Evolutionary conservation across 2,329 filamentous ascomycete species (phyloP).

Genomic region (Metarhizium sp.): DNA sequence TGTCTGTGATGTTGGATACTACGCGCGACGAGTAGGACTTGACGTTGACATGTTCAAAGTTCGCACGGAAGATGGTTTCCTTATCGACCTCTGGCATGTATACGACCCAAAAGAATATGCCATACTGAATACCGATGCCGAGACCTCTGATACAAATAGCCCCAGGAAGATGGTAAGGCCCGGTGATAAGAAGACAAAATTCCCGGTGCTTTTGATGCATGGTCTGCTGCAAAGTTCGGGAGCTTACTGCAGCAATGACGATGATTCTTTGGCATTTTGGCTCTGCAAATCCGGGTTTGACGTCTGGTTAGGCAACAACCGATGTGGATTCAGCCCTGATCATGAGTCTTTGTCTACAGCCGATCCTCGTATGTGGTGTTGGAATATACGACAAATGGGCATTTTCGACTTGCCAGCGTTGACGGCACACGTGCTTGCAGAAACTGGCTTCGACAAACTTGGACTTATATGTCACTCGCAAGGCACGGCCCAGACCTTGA

Average conservation of each 20-base stretch:
- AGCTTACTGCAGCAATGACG: conserved; percentile 83
- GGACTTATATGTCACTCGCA: conserved; percentile 83
- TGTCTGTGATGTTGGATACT: conserved; percentile 72
- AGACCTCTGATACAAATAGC: conserved; percentile 13
- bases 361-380: conserved; percentile 92
- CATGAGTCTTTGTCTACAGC: conserved; percentile 60
- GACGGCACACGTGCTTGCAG: conserved; percentile 65
- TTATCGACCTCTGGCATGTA: conserved; percentile 82
- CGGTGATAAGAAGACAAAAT: conserved; percentile 46
- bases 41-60: conserved; percentile 78
- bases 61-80: conserved; percentile 88
- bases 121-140: conserved; percentile 8
- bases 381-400: conserved; percentile 94
- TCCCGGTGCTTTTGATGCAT: conserved; percentile 80
- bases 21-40: conserved; percentile 77
- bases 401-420: conserved; percentile 79
- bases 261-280: conserved; percentile 83
- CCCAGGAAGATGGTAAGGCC: conserved; percentile 28
- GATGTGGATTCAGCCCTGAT: conserved; percentile 73
- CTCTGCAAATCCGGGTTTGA: conserved; percentile 89
- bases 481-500: conserved; percentile 80
- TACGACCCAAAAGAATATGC: conserved; percentile 72
- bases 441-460: conserved; percentile 76
- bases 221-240: conserved; percentile 82
- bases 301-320: conserved; percentile 91